phyloP scores from a whole-genome alignment of 2,329 filamentous ascomycete genomes.

The Colletotrichum sp. region DNA sequence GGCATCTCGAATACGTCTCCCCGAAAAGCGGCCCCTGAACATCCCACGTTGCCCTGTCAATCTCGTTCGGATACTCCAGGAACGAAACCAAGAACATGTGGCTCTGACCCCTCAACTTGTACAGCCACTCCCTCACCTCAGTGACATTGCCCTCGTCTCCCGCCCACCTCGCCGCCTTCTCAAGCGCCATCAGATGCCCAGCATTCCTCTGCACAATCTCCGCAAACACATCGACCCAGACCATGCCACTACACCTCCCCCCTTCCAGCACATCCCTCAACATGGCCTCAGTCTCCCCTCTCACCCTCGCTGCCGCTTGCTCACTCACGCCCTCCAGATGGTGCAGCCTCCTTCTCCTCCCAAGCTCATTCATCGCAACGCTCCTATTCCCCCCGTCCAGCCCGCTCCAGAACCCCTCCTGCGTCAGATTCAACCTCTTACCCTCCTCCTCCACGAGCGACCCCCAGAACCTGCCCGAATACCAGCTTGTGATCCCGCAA shows the following conservation, averaged over 20 bases:
- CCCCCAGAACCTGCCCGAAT: conserved; percentile 37
- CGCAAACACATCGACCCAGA: conserved; percentile 45
- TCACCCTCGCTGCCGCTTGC: conserved; percentile 38
- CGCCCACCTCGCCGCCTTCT: conserved; percentile 27
- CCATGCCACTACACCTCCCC: conserved; percentile 41
- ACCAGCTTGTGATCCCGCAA: conserved; percentile 51
- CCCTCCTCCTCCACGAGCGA: conserved; percentile 35
- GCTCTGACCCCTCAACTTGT: conserved; percentile 37
- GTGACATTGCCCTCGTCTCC: conserved; percentile 26
- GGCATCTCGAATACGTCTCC: conserved; percentile 44
- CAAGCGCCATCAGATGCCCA: conserved; percentile 34
- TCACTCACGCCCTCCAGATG: conserved; percentile 34
- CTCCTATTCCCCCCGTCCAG: conserved; percentile 27
- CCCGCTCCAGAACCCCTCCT: conserved; percentile 41
- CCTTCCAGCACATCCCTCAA: conserved; percentile 25
- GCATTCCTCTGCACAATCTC: conserved; percentile 46
- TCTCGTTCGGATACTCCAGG: conserved; percentile 44
- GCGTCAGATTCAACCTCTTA: conserved; percentile 43
- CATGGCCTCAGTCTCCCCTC: conserved; percentile 31
- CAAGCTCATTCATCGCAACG: conserved; percentile 35
- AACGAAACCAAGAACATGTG: conserved; percentile 50
- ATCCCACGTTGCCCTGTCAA: conserved; percentile 31
- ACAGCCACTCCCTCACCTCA: conserved; percentile 32
- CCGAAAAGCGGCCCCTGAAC: conserved; percentile 35
- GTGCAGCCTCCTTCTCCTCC: conserved; percentile 40